These are phyloP conservation scores for Eucalyptus polybractea DNA, from an alignment of 345 rosid genomes.

Conservation along the genomic window DNA sequence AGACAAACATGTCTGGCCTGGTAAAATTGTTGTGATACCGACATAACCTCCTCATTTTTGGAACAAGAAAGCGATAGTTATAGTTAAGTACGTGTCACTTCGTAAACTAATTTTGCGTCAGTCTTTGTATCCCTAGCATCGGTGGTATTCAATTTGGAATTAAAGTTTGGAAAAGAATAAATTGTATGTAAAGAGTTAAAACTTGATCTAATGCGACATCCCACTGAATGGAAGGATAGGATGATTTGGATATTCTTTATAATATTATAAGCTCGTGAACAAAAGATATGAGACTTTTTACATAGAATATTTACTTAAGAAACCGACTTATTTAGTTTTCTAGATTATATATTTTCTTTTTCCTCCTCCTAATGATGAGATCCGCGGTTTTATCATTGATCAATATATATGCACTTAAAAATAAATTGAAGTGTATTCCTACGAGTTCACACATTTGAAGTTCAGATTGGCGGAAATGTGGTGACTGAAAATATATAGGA, in stretches of 20 bases:
- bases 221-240: background rate
- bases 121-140: background rate
- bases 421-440: background rate
- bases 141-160: background rate
- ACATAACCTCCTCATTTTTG: background rate
- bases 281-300: background rate
- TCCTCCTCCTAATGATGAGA: background rate
- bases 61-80: background rate
- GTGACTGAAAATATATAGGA: background rate
- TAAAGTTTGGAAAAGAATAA: background rate
- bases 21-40: background rate
- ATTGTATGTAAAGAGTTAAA: background rate
- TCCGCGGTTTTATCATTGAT: background rate
- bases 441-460: background rate
- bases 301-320: background rate
- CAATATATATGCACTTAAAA: background rate
- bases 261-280: background rate
- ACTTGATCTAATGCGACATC: background rate
- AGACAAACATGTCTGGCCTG: background rate
- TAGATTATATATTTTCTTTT: background rate
- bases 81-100: background rate
- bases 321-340: background rate
- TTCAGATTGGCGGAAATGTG: background rate
- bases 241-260: background rate
- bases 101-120: background rate